Percentiles rank a stretch among this genome's conserved stretches.
Conservation (phyloP, 164 flowering plant species). For the Dillenia suffruticosa region DNA sequence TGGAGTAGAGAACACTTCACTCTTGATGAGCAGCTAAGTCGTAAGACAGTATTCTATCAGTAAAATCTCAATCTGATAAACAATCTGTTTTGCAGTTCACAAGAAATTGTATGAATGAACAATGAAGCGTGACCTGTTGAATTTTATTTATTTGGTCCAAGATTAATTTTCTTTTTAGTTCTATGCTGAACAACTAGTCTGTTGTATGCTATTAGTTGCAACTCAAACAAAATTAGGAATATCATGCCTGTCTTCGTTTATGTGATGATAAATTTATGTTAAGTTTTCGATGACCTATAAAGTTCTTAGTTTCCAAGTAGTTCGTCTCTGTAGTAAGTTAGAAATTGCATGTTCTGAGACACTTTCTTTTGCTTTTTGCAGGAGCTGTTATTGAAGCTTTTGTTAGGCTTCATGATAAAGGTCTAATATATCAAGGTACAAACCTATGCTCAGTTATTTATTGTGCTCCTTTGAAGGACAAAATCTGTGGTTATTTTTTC, state of each 20-base stretch:
- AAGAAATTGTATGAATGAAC: too few species aligned
- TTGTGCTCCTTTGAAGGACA: too few species aligned
- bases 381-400: conserved; percentile 95
- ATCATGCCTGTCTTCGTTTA: background rate
- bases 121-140: too few species aligned
- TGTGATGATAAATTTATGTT: background rate
- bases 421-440: conserved; percentile 91
- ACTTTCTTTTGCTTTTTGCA: conserved; percentile 30
- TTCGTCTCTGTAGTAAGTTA: background rate
- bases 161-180: too few species aligned
- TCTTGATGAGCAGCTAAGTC: conserved; percentile 96
- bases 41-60: conserved; percentile 58
- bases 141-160: too few species aligned
- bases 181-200: too few species aligned
- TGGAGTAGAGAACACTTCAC: conserved; percentile 93
- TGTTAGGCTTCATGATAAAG: conserved; percentile 88
- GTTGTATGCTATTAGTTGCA: too few species aligned
- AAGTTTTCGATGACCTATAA: background rate
- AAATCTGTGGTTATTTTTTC: too few species aligned
- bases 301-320: background rate
- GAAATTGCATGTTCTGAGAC: conserved; percentile 17
- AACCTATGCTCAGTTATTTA: background rate
- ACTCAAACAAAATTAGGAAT: too few species aligned
- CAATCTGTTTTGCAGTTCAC: too few species aligned
- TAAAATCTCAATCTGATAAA: background rate